phyloP scores from a whole-genome alignment of 805 yeast genomes.

The Teunomyces cretensis region DNA sequence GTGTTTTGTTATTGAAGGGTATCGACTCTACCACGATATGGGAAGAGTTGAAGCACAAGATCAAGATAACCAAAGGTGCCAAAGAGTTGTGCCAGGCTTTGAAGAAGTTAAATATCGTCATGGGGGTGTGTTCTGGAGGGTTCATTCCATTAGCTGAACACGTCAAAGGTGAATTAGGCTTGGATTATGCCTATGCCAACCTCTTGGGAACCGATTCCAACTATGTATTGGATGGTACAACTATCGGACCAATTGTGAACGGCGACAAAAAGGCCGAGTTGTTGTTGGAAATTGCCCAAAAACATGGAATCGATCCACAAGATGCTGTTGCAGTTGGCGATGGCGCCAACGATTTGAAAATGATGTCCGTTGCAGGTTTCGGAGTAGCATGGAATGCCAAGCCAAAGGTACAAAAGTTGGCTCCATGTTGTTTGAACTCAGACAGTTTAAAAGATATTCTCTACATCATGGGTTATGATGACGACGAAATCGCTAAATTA shows the following conservation, averaged over 20 bases:
- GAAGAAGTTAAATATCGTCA: slow-evolving; percentile 57
- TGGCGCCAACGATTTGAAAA: slow-evolving; percentile 92
- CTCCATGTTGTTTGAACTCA: slow-evolving; percentile 81
- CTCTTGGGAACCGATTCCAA: slow-evolving; percentile 45
- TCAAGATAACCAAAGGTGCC: slow-evolving; percentile 85
- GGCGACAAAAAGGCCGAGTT: slow-evolving; percentile 80
- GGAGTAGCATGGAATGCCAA: slow-evolving; percentile 98
- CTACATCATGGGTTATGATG: slow-evolving; percentile 75
- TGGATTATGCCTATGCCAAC: slow-evolving; percentile 92
- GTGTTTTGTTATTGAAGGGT: slow-evolving; percentile 83
- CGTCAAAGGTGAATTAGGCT: slow-evolving; percentile 62
- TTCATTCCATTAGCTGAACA: slow-evolving; percentile 83
- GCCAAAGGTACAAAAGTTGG: slow-evolving; percentile 81
- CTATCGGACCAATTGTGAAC: slow-evolving; percentile 81
- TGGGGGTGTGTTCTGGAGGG: slow-evolving; percentile 94
- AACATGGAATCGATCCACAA: slow-evolving; percentile 50
- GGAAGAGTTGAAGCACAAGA: slow-evolving; percentile 70
- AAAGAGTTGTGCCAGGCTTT: slow-evolving; percentile 63
- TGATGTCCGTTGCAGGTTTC: slow-evolving; percentile 90
- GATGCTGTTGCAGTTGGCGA: slow-evolving; percentile 87
- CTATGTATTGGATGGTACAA: slow-evolving; percentile 68
- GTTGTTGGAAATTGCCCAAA: slow-evolving; percentile 57
- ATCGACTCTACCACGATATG: slow-evolving; percentile 71
- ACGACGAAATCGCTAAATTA: slow-evolving; percentile 47
- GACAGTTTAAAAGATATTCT: slow-evolving; percentile 70